Conservation (phyloP, 805 yeast species). For the Cyberlindnera maritima region DNA sequence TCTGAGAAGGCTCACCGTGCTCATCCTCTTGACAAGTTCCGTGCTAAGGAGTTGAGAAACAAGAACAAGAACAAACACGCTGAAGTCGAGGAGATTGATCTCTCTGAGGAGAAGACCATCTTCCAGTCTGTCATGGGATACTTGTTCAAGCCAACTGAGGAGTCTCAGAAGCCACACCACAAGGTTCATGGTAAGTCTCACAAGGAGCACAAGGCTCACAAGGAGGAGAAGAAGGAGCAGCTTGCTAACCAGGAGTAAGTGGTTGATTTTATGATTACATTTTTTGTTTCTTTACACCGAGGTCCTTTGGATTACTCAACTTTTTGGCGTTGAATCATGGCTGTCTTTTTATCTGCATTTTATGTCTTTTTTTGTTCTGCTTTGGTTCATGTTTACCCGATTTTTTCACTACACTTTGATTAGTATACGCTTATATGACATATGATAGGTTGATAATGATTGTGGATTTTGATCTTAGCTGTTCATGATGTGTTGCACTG, state of each 20-base stretch:
- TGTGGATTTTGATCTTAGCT: too few species aligned
- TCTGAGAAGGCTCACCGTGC: not conserved
- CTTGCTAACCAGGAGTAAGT: not conserved
- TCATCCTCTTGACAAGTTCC: conserved; percentile 10
- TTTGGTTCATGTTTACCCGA: not conserved
- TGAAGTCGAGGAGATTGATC: not conserved
- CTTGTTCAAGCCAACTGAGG: conserved; percentile 5
- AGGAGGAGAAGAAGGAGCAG: not conserved
- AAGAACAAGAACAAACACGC: conserved; percentile 1
- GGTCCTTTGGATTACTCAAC: too few species aligned
- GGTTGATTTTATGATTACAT: not conserved
- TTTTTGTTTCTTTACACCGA: not conserved
- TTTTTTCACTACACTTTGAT: not conserved
- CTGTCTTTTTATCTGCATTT: not conserved
- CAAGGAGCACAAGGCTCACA: not conserved
- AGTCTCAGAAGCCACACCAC: not conserved
- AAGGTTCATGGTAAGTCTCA: not conserved
- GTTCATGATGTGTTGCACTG: too few species aligned
- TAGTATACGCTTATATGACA: not conserved
- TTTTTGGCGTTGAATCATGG: not conserved
- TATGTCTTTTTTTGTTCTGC: not conserved
- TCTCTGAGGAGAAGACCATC: not conserved
- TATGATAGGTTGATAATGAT: too few species aligned
- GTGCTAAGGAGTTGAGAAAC: conserved; percentile 11
- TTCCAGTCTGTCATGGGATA: conserved; percentile 1